Conservation (phyloP, 2,329 filamentous ascomycete genomes). For the Colletotrichum brevisporum region DNA sequence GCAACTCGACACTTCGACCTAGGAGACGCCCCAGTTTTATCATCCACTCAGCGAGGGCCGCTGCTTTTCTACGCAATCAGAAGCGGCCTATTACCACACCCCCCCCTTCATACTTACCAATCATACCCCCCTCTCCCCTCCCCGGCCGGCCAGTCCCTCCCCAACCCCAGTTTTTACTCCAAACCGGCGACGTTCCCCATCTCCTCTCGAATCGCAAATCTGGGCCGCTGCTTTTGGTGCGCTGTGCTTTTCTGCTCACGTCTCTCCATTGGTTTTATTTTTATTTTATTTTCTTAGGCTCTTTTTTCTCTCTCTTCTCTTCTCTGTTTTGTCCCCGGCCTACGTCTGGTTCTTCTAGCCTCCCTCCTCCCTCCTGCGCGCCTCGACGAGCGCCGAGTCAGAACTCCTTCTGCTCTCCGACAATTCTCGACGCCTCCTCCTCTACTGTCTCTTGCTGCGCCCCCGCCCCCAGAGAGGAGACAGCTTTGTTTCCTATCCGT, state of each 20-base stretch:
- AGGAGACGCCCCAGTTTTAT: neutral
- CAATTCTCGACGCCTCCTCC: conserved; percentile 30
- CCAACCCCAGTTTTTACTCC: conserved; percentile 40
- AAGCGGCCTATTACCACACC: conserved; percentile 25
- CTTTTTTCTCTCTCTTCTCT: too few species aligned
- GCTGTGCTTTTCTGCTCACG: conserved; percentile 19
- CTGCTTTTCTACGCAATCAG: conserved; percentile 28
- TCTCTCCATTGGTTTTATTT: conserved; percentile 2
- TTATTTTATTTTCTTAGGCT: too few species aligned
- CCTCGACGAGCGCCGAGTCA: conserved; percentile 24
- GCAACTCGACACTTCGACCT: neutral
- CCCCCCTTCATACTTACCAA: conserved; percentile 6
- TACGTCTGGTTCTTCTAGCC: neutral
- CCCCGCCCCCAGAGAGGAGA: conserved; percentile 1
- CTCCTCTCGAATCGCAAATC: conserved; percentile 37
- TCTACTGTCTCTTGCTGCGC: conserved; percentile 8
- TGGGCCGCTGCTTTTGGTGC: conserved; percentile 28
- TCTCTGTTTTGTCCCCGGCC: conserved; percentile 3
- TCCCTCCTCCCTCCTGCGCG: conserved; percentile 18
- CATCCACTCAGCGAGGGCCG: neutral
- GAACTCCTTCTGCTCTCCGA: conserved; percentile 32
- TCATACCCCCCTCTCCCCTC: conserved; percentile 16
- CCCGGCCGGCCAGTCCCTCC: conserved; percentile 28
- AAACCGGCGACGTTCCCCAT: conserved; percentile 39
- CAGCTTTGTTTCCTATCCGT: conserved; percentile 10